A percentile compares a stretch with the other conserved stretches of the same genome.
These are phyloP conservation scores for Ambrosiella xylebori DNA, from an alignment of 2,329 filamentous ascomycete genomes.

Conservation along the genomic window DNA sequence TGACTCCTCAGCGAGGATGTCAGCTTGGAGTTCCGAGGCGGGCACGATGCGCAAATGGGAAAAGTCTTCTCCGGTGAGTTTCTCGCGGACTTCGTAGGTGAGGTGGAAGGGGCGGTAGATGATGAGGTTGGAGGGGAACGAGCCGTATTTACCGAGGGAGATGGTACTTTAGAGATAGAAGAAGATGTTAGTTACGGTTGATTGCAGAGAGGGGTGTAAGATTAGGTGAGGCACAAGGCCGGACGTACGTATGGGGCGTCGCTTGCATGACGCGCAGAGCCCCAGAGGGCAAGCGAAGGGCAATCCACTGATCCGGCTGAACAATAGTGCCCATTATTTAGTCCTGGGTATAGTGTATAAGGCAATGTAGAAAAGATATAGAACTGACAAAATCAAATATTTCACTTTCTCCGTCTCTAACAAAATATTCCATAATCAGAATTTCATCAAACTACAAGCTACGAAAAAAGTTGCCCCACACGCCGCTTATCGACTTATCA, in stretches of 20 bases:
- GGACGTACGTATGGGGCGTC: constrained; percentile 39
- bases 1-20: constrained; percentile 40
- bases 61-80: constrained; percentile 43
- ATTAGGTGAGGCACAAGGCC: neutral
- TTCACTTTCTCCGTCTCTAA: too few species aligned
- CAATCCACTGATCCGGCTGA: constrained; percentile 43
- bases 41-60: constrained; percentile 62
- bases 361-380: too few species aligned
- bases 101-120: constrained; percentile 82
- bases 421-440: too few species aligned
- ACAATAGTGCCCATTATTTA: constrained; percentile 27
- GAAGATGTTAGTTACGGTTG: constrained; percentile 3
- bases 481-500: too few species aligned
- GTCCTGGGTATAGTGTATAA: neutral
- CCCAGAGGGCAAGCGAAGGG: constrained; percentile 41
- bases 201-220: constrained; percentile 2
- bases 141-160: constrained; percentile 81
- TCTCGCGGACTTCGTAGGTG: constrained; percentile 77
- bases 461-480: too few species aligned
- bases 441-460: too few species aligned
- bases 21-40: constrained; percentile 66
- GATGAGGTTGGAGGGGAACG: constrained; percentile 75
- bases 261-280: constrained; percentile 39
- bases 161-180: constrained; percentile 43
- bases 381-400: too few species aligned